Evolutionary conservation across 768 basidiomycete genomes (phyloP).

Genomic region (Lenzites betulinus): DNA sequence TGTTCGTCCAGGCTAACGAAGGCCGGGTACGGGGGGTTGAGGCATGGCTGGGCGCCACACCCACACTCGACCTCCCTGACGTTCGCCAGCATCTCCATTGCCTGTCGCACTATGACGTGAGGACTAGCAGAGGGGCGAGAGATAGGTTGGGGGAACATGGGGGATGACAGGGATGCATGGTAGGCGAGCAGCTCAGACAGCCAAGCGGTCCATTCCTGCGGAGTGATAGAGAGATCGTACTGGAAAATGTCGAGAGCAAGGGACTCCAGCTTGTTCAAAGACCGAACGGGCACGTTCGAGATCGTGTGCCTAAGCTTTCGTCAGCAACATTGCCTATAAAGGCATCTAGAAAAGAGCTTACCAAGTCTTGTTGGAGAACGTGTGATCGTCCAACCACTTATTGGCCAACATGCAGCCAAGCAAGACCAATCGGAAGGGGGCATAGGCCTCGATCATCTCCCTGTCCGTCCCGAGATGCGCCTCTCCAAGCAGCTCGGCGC

Average conservation of each 20-base stretch:
- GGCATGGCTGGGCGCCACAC: conserved; percentile 20
- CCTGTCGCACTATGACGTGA: conserved; percentile 64
- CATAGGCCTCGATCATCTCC: conserved; percentile 55
- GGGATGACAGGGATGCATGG: conserved; percentile 62
- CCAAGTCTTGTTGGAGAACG: conserved; percentile 90
- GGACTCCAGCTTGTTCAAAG: conserved; percentile 71
- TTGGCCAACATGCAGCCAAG: conserved; percentile 86
- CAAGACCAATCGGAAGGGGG: conserved; percentile 73
- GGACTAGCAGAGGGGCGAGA: conserved; percentile 76
- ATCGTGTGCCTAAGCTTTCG: conserved; percentile 66
- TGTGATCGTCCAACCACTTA: conserved; percentile 88
- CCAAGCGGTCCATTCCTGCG: conserved; percentile 71
- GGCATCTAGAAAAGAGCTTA: conserved; percentile 37
- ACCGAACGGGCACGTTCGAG: conserved; percentile 70
- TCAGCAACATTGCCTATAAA: neutral
- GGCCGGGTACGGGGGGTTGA: conserved; percentile 55
- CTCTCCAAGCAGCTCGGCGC: conserved; percentile 62
- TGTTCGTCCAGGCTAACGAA: conserved; percentile 75
- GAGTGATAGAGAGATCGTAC: conserved; percentile 69
- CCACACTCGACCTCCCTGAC: conserved; percentile 38
- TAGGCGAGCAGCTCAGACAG: conserved; percentile 64
- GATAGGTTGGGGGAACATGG: conserved; percentile 69
- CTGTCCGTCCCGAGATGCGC: conserved; percentile 42
- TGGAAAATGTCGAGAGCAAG: conserved; percentile 69
- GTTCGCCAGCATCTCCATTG: conserved; percentile 69